These are phyloP conservation scores for Fomitiporia mediterranea DNA, from an alignment of 1,284 basidiomycete species.

Conservation along the genomic window DNA sequence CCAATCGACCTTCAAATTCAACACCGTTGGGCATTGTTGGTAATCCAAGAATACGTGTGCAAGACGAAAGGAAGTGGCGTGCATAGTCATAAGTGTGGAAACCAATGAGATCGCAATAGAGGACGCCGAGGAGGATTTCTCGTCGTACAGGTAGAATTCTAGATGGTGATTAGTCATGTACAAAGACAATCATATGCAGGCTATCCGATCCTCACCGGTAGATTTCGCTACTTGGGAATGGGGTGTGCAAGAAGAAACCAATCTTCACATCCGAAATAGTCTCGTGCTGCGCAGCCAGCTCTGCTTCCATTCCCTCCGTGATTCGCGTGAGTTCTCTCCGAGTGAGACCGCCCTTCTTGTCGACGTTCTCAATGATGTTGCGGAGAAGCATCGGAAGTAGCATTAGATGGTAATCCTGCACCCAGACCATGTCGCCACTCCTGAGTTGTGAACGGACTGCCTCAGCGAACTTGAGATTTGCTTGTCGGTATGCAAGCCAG, in stretches of 20 bases:
- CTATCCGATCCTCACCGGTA: slow-evolving; percentile 65
- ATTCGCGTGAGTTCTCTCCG: slow-evolving; percentile 68
- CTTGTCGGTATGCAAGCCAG: slow-evolving; percentile 97
- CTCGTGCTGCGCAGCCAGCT: slow-evolving; percentile 39
- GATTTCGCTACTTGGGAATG: slow-evolving; percentile 97
- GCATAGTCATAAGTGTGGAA: slow-evolving; percentile 99
- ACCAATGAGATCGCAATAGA: slow-evolving; percentile 95
- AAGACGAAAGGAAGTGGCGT: slow-evolving; percentile 97
- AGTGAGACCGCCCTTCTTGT: slow-evolving; percentile 57
- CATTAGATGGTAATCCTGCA: slow-evolving; percentile 98
- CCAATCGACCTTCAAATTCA: slow-evolving; percentile 91
- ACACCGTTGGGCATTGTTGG: slow-evolving; percentile 98
- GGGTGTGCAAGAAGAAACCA: slow-evolving; percentile 98
- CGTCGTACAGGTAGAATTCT: slow-evolving; percentile 95
- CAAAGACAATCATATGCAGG: slow-evolving; percentile 1
- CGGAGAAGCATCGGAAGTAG: slow-evolving; percentile 93
- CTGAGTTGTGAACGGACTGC: slow-evolving; percentile 74
- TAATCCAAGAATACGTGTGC: slow-evolving; percentile 93
- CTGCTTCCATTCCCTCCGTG: slow-evolving; percentile 68
- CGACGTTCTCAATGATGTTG: slow-evolving; percentile 74
- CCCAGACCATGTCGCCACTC: slow-evolving; percentile 95
- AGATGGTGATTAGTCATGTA: slow-evolving; percentile 4
- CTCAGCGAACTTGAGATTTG: slow-evolving; percentile 93
- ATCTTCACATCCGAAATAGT: slow-evolving; percentile 74
- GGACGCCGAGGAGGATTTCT: slow-evolving; percentile 92